Evolutionary conservation across 2,329 filamentous ascomycete genomes (phyloP).

Genomic region (Madurella mycetomatis): DNA sequence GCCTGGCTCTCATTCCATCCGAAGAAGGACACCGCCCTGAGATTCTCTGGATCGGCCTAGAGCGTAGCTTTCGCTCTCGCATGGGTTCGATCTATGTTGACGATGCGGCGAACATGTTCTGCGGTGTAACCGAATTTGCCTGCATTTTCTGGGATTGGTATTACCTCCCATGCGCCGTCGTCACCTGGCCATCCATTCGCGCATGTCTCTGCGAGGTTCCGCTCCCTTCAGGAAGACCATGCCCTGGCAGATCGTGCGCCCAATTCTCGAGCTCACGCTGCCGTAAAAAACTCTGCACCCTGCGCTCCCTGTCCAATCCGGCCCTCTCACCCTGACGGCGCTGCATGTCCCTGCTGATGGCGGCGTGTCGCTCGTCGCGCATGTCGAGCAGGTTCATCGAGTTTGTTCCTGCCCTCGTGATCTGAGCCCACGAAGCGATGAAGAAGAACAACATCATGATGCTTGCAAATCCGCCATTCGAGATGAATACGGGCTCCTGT

Average conservation of each 20-base stretch:
- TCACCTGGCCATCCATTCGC: not conserved
- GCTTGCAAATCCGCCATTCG: conserved; percentile 71
- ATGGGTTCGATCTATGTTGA: conserved; percentile 9
- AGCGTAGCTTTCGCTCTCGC: not conserved
- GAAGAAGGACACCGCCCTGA: conserved; percentile 3
- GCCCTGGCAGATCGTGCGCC: conserved; percentile 21
- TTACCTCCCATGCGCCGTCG: too few relatives aligned
- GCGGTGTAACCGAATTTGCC: too few relatives aligned
- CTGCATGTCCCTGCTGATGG: conserved; percentile 57
- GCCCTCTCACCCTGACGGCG: conserved; percentile 50
- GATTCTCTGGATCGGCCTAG: conserved; percentile 10
- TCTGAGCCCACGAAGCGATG: conserved; percentile 68
- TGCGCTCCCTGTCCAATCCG: conserved; percentile 54
- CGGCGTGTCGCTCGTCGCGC: conserved; percentile 61
- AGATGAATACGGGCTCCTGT: conserved; percentile 62
- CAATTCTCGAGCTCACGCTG: conserved; percentile 53
- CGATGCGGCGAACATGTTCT: conserved; percentile 5
- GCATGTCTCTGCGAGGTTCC: not conserved
- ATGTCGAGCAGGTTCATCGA: conserved; percentile 61
- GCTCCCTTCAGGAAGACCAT: conserved; percentile 1
- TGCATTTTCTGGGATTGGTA: too few relatives aligned
- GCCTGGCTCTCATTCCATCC: conserved; percentile 10
- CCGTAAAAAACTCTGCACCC: conserved; percentile 73
- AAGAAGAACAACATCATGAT: conserved; percentile 67
- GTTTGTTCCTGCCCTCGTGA: conserved; percentile 60